These are phyloP conservation scores for Dactylorhiza incarnata DNA, from an alignment of 106 monocot genomes.

Conservation along the genomic window DNA sequence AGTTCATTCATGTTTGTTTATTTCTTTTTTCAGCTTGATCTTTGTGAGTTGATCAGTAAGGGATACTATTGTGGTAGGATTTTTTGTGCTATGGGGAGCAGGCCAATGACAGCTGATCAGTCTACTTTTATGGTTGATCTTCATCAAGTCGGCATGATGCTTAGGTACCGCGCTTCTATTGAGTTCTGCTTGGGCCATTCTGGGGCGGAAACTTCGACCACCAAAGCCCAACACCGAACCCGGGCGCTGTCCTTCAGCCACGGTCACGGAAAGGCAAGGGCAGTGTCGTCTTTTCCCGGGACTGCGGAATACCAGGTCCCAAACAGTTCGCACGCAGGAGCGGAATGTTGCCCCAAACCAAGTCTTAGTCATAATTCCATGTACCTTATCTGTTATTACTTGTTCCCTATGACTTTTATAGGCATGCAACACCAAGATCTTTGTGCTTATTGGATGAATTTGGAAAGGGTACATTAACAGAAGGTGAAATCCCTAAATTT, in stretches of 20 bases:
- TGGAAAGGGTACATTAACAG: constrained; percentile 96
- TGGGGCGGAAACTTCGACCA: background rate
- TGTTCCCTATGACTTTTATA: constrained; percentile 13
- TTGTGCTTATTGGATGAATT: constrained; percentile 98
- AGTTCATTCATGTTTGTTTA: constrained; percentile 1
- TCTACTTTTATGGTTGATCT: constrained; percentile 99
- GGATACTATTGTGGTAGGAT: constrained; percentile 37
- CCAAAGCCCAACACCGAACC: no score
- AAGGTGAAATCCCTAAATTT: constrained; percentile 40
- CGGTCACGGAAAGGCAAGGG: no score
- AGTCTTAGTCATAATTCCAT: background rate
- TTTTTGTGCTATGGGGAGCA: constrained; percentile 91
- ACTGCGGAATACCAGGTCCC: no score
- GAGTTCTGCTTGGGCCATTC: background rate
- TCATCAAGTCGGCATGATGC: constrained; percentile 99
- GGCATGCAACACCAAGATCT: constrained; percentile 85
- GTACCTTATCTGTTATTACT: constrained; percentile 1
- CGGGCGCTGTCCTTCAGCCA: no score
- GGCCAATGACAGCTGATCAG: constrained; percentile 70
- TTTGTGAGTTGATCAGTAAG: background rate
- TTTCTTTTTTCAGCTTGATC: background rate
- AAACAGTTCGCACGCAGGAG: no score
- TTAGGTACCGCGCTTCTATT: constrained; percentile 38
- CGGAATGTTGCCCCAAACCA: no score
- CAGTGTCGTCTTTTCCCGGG: no score